Base-by-base conservation (phyloP, 768 basidiomycete genomes). In the Suillus variegatus region DNA sequence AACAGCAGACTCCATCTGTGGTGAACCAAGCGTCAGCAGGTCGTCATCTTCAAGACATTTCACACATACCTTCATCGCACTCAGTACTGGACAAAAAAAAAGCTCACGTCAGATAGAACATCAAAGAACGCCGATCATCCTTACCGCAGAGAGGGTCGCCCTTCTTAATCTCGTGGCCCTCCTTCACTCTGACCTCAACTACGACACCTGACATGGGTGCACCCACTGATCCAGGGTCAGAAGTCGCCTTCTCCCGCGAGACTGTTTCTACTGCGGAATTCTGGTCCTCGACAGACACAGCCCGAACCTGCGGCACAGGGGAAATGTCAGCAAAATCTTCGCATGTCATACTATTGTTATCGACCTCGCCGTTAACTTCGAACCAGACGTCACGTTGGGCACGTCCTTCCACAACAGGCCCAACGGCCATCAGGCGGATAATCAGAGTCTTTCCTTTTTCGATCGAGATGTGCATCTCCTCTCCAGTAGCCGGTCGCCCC, bases 121-220 rank as follows among this genome's bases (percentile, higher is more conserved):
- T 75, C 69, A 63, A 74, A 61, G 70, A 65, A 28, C 63, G n/a
- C 63, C 52, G 25, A 54, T 62, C 60, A 44, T 64, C 63, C 90
- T 79, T 77, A 92, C 91, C 89, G 78, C 92, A 92, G 68, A 98
- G 82, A 65, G 97, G 95, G 81, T 99, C 97, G 60, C 97, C 97
- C 80, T 95, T 97, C 88, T 91, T 96, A 78, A 99, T 95, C 74
- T 97, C 94, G 65, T 96, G 91, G 28, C 95, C 95, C 78, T 99
- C 97, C 81, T 97, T 97, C 66, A 98, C 96, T 73, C 97, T 85
- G 57, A 99, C 95, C 77, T 99, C 97, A 20, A 99, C 93, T 63
- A 99, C 95, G 60, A 99, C 97, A 77, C 96, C 97, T 64, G 94
- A 94, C 95, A 97, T 97, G 4, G 95, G 94, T 60, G 95, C 94